A percentile compares a stretch with the other conserved stretches of the same genome.
These are phyloP conservation scores for Fraxinus greggii DNA, from an alignment of 305 asterid species.

Conservation along the genomic window DNA sequence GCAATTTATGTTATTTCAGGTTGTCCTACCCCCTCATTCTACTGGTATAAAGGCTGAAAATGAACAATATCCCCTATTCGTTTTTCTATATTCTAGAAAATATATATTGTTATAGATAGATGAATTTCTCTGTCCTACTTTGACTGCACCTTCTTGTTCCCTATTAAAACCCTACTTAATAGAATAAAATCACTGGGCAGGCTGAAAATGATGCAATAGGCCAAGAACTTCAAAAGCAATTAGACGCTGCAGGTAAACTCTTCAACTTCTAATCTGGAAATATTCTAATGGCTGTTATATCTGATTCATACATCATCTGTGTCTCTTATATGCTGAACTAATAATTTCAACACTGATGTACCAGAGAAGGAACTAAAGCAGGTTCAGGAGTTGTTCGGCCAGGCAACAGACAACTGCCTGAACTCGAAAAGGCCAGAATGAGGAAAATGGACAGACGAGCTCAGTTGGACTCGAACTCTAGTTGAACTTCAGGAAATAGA, in stretches of 20 bases:
- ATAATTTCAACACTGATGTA: background rate
- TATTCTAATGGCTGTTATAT: background rate
- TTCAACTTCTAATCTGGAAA: background rate
- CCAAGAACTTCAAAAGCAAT: constrained; percentile 83
- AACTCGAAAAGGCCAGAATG: constrained; percentile 76
- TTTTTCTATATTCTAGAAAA: background rate
- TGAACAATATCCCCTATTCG: background rate
- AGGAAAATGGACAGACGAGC: background rate
- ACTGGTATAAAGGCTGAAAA: constrained; percentile 6
- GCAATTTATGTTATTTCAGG: background rate
- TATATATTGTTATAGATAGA: background rate
- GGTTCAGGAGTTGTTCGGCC: constrained; percentile 75
- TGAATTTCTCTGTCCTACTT: background rate
- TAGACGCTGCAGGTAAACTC: constrained; percentile 74
- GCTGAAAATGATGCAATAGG: constrained; percentile 81
- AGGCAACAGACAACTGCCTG: constrained; percentile 75
- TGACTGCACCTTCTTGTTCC: background rate
- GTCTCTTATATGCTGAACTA: background rate
- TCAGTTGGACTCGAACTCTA: background rate
- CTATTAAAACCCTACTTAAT: constrained; percentile 9
- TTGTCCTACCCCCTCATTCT: background rate
- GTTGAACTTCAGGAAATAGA: background rate
- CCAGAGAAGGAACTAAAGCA: constrained; percentile 73
- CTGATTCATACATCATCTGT: background rate
- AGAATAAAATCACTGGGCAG: constrained; percentile 33